Evolutionary conservation across 148 eudicot genomes (phyloP).

Genomic region (Chenopodium suecicum): DNA sequence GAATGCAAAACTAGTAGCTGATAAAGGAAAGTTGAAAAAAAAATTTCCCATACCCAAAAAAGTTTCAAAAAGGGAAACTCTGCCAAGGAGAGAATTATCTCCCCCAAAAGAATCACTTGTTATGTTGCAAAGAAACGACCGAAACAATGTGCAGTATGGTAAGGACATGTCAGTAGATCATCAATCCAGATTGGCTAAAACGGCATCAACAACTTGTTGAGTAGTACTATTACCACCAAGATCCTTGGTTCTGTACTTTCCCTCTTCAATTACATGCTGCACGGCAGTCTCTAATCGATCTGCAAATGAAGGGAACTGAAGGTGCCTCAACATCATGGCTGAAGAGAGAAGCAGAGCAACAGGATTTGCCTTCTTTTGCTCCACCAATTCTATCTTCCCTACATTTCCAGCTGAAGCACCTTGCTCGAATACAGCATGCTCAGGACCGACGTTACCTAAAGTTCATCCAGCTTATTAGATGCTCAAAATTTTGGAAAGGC

Average conservation of each 20-base stretch:
- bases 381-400: conserved; percentile 59
- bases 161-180: background rate
- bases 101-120: background rate
- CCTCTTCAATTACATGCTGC: conserved; percentile 53
- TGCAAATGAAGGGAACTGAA: conserved; percentile 75
- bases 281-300: conserved; percentile 73
- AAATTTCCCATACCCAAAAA: background rate
- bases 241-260: conserved; percentile 58
- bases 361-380: conserved; percentile 75
- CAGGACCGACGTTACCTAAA: conserved; percentile 79
- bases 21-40: conserved; percentile 2
- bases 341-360: conserved; percentile 77
- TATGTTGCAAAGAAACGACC: conserved; percentile 6
- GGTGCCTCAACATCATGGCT: conserved; percentile 86
- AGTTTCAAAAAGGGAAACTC: background rate
- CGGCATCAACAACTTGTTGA: conserved; percentile 77
- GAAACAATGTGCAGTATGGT: background rate
- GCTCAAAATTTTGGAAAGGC: background rate
- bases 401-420: conserved; percentile 95
- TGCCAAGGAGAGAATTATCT: conserved; percentile 3
- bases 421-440: conserved; percentile 84
- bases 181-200: conserved; percentile 61
- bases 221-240: conserved; percentile 71
- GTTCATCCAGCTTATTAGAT: background rate
- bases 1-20: conserved; percentile 6